Base-by-base conservation (phyloP, 73 alveolate genomes). In the Paramecium sexaurelia region DNA sequence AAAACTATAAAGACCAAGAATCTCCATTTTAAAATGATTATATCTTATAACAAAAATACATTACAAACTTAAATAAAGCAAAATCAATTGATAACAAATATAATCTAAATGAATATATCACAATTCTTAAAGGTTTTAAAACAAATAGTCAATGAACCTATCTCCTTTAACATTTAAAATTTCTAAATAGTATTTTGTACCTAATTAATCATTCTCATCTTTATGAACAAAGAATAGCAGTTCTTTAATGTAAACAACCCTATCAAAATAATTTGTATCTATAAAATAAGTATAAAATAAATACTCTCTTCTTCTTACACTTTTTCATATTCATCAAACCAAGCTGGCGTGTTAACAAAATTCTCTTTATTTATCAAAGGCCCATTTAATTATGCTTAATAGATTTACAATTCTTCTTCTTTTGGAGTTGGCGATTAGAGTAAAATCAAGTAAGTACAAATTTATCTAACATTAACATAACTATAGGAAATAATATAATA, bases 221-320 rank as follows among this genome's bases (percentile, higher is more conserved):
- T 88, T 88, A 68, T 88, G 94, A 55, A 88, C 87, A 88, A 68
- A 88, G 90, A 88, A 88, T 43, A 88, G 22, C 1, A 88, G 69
- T 43, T 88, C 94, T 69, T 88, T 88, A 19, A 88, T 67, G 57
- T 88, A 88, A 33, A 61, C 36, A 9, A 82, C 61, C 33, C 94
- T 75, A 69, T 88, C 94, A 71, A 88, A 88, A 55, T 68, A 88
- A 55, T 88, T 68, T 9, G 94, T 88, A 36, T 88, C 94, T 86
- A 57, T 6, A 51, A n/a, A 6, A 39, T 41, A 9, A 29, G 27
- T 6, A 22, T 0, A 3, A 87, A 27, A 8, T 39, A 19, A 0
- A 36, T 78, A 78, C 90, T 78, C 41, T 78, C 90, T 78, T 78
- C 90, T 20, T 78, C 90, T 29, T 4, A 7, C 8, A 78, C 90